A percentile compares a stretch with the other conserved stretches of the same genome.
These are phyloP conservation scores for Lachnellula cervina DNA, from an alignment of 2,329 filamentous ascomycete species.

Conservation along the genomic window DNA sequence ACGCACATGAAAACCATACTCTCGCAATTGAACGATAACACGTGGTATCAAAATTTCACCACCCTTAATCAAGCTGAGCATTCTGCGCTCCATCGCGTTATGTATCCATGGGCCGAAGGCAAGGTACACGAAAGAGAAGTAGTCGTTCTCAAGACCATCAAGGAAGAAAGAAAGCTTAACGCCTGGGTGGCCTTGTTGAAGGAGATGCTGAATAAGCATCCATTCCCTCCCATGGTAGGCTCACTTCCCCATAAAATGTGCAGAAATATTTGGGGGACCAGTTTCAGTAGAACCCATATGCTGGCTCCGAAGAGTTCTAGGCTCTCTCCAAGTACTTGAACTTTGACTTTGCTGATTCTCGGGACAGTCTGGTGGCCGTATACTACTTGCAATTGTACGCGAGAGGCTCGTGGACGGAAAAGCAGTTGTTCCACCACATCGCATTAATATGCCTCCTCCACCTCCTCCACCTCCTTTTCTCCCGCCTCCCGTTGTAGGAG, in stretches of 20 bases:
- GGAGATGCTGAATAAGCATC: conserved; percentile 1
- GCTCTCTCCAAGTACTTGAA: no score
- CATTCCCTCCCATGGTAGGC: background rate
- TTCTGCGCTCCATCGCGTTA: conserved; percentile 5
- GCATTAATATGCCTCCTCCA: background rate
- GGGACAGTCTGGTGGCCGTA: conserved; percentile 2
- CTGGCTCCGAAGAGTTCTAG: no score
- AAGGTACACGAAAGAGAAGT: conserved; percentile 16
- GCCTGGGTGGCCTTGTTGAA: conserved; percentile 19
- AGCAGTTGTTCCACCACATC: conserved; percentile 1
- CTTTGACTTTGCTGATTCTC: no score
- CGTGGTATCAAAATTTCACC: conserved; percentile 26
- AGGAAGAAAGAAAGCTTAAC: conserved; percentile 16
- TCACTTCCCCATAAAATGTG: no score
- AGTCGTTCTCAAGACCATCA: conserved; percentile 23
- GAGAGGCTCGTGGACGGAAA: conserved; percentile 22
- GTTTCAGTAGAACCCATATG: no score
- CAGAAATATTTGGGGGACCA: no score
- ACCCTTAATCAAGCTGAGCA: conserved; percentile 15
- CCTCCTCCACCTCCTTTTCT: background rate
- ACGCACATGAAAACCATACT: conserved; percentile 28
- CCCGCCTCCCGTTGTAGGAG: background rate
- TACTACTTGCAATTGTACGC: conserved; percentile 23
- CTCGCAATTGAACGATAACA: conserved; percentile 21
- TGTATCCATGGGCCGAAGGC: conserved; percentile 5